Evolutionary conservation across 306 rosid species (phyloP).

Genomic region (Cicer judaicum): DNA sequence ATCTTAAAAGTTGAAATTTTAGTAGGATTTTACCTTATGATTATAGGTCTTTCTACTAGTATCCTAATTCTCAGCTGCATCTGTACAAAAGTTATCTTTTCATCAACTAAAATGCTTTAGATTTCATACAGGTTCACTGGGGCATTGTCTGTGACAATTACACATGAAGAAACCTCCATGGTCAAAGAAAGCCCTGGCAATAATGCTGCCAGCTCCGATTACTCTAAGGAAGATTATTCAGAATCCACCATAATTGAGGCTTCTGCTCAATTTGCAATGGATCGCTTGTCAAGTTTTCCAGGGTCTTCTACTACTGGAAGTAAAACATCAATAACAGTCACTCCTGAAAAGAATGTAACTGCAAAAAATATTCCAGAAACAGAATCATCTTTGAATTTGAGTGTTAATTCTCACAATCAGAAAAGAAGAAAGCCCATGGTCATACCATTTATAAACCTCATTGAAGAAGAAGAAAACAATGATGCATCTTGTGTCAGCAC

Average conservation of each 20-base stretch:
- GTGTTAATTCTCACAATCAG: conserved; percentile 81
- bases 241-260: conserved; percentile 60
- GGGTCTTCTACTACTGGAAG: conserved; percentile 40
- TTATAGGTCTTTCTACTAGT: conserved; percentile 5
- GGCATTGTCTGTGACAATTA: conserved; percentile 47
- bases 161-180: conserved; percentile 57
- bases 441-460: conserved; percentile 51
- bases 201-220: conserved; percentile 56
- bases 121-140: conserved; percentile 58
- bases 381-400: conserved; percentile 66
- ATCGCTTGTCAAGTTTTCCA: conserved; percentile 47
- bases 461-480: conserved; percentile 56
- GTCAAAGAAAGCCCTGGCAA: conserved; percentile 63
- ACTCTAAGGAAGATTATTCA: conserved; percentile 56
- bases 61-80: conserved; percentile 31
- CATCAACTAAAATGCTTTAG: conserved; percentile 13
- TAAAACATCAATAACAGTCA: conserved; percentile 50
- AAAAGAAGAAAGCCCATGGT: conserved; percentile 69
- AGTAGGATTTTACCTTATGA: neutral
- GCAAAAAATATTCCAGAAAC: conserved; percentile 53
- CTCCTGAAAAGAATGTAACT: conserved; percentile 63
- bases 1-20: conserved; percentile 10
- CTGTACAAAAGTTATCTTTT: conserved; percentile 1
- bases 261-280: conserved; percentile 50
- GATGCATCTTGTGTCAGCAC: conserved; percentile 50